Evolutionary conservation across 1,139 yeast genomes (phyloP), one percentile per base, ranked within the genome.

Genomic region (Pichia kudriavzevii): DNA sequence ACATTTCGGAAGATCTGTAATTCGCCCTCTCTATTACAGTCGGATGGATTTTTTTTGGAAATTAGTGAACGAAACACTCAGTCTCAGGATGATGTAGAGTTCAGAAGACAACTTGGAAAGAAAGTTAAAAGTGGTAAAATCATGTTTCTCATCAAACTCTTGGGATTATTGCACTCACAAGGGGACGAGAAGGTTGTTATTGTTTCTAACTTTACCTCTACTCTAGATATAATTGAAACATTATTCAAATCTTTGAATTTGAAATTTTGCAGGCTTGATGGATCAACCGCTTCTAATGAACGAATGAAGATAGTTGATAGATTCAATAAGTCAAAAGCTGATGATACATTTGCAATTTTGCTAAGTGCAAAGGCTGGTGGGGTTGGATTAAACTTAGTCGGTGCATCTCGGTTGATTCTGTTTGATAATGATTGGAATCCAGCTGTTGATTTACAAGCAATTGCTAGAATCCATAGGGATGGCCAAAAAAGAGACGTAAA

Each of bases 281-380:
- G 99, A 0, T 66, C 82, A 1, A 85, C 95, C 0, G 79, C 85
- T 0, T 67, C 76, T 16, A 72, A 69, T 22, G 63, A 67, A 32
- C 63, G 99, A 25, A 80, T 77, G 38, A 57, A 66, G 3, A 60
- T 83, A 21, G 95, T 91, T 1, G 72, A 68, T 21, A 61, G 68
- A 13, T 91, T 93, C 59, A 91, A 93, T 54, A 67, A 58, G 6
- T 45, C 68, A 0, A 51, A 65, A 1, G 54, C 61, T 4, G 54
- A 59, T 7, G 47, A 62, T 1, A 62, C 66, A 7, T 76, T 82
- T 48, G 80, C 80, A 0, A 87, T 91, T 47, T 58, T 91, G 16
- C 59, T 93, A 16, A 85, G 96, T 3, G 81, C 96, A 0, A 85
- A 87, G 53, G 79, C 95, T 4, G 99, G 99, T 2, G 99, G 99